Conservation (phyloP, 75 land plant genomes). For the Cunninghamia lanceolata region DNA sequence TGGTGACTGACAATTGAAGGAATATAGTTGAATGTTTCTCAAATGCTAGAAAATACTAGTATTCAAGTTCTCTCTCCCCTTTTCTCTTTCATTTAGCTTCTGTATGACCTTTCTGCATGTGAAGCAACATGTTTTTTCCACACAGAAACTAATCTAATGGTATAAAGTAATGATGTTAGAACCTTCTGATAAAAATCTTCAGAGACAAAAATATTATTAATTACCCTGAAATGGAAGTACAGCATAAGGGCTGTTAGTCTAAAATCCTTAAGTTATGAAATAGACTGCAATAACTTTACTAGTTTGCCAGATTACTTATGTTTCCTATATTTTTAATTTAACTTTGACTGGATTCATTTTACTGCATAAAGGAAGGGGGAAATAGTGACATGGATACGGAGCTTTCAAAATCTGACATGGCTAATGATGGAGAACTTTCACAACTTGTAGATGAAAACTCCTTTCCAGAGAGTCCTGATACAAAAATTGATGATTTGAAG, state of each 20-base stretch:
- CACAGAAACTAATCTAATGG: background rate
- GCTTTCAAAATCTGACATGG: background rate
- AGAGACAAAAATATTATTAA: too few relatives aligned
- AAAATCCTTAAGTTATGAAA: background rate
- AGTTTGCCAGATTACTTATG: background rate
- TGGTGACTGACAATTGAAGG: background rate
- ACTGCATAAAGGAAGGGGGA: background rate
- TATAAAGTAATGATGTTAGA: background rate
- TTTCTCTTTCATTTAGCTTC: too few relatives aligned
- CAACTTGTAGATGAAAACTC: background rate
- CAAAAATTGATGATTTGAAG: background rate
- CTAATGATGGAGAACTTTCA: background rate
- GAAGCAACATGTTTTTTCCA: too few relatives aligned
- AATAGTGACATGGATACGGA: slow-evolving; percentile 3
- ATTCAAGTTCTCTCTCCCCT: background rate
- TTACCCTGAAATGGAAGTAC: background rate
- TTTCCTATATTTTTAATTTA: background rate
- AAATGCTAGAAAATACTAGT: background rate
- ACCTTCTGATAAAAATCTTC: background rate
- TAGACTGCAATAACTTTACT: background rate
- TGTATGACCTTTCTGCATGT: too few relatives aligned
- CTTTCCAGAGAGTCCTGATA: background rate
- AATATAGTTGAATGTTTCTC: background rate
- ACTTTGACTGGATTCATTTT: background rate
- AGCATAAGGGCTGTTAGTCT: background rate